phyloP scores from a whole-genome alignment of 225 moss, liverwort and hornwort genomes.

The Sphagnum contortum region DNA sequence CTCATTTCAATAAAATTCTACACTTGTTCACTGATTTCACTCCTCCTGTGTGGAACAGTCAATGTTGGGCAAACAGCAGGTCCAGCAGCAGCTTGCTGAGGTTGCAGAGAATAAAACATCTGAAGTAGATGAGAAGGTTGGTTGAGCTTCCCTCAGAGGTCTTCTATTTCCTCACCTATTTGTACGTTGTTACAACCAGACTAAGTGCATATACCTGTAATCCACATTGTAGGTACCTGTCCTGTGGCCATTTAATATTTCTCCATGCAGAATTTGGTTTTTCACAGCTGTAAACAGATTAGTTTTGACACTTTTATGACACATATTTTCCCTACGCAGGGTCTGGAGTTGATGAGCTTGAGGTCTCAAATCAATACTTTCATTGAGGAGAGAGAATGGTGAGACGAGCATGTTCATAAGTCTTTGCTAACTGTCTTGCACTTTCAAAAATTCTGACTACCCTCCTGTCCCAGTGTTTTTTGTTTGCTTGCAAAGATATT shows the following conservation, averaged over 20 bases:
- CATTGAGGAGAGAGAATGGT: slow-evolving; percentile 73
- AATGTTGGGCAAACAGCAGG: slow-evolving; percentile 68
- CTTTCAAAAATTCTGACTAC: not conserved
- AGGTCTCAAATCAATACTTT: slow-evolving; percentile 44
- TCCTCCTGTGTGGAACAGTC: slow-evolving; percentile 30
- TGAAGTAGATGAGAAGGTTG: slow-evolving; percentile 39
- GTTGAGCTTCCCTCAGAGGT: not conserved
- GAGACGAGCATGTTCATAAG: not conserved
- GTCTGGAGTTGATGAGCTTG: slow-evolving; percentile 62
- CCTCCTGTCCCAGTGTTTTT: not conserved
- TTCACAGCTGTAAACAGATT: no score
- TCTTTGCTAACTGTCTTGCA: not conserved
- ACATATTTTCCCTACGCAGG: slow-evolving; percentile 24
- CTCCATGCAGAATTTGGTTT: no score
- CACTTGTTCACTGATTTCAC: not conserved
- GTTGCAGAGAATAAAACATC: slow-evolving; percentile 50
- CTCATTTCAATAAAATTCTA: slow-evolving; percentile 1
- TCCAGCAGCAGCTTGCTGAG: slow-evolving; percentile 85
- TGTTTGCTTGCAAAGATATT: not conserved
- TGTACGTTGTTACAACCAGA: no score
- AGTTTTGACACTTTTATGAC: not conserved
- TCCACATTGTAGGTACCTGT: no score
- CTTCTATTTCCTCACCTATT: no score
- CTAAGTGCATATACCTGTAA: no score
- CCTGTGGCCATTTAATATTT: no score